A percentile compares a stretch with the other conserved stretches of the same genome.
These are phyloP conservation scores for Schizosaccharomyces japonicus DNA, from an alignment of 805 yeast genomes.

Conservation along the genomic window DNA sequence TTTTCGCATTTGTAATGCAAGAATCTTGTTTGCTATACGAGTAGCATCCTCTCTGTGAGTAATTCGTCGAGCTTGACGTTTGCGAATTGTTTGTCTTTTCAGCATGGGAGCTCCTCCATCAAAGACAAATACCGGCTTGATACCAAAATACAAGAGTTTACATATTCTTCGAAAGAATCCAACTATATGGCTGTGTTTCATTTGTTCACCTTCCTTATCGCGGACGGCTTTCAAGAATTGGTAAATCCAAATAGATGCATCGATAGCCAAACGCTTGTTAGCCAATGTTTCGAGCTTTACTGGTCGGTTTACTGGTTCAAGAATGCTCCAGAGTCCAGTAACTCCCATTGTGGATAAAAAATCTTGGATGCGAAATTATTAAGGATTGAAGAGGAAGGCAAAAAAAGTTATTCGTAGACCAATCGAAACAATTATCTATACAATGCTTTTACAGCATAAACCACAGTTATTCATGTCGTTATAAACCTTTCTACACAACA, in stretches of 20 bases:
- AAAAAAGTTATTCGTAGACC: no score
- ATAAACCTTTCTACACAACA: no score
- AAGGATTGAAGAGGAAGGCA: no score
- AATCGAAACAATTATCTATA: no score
- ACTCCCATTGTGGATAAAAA: conserved; percentile 59
- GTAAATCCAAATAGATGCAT: conserved; percentile 96
- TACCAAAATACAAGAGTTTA: conserved; percentile 68
- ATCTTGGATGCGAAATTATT: no score
- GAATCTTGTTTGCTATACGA: conserved; percentile 53
- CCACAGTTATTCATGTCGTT: no score
- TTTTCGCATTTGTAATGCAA: conserved; percentile 26
- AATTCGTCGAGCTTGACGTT: conserved; percentile 48
- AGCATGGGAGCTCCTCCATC: conserved; percentile 85
- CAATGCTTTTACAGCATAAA: no score
- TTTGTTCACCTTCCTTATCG: conserved; percentile 55
- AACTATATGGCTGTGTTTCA: conserved; percentile 66
- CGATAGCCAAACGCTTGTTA: conserved; percentile 66
- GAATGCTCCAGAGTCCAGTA: conserved; percentile 73
- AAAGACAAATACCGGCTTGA: conserved; percentile 70
- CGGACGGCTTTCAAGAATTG: conserved; percentile 89
- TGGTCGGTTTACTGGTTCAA: conserved; percentile 76
- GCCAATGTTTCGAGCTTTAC: conserved; percentile 67
- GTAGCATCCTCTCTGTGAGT: conserved; percentile 48
- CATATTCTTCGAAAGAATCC: conserved; percentile 90
- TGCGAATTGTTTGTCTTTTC: conserved; percentile 51